phyloP scores from a whole-genome alignment of 306 rosid species.

The Trifolium dubium region DNA sequence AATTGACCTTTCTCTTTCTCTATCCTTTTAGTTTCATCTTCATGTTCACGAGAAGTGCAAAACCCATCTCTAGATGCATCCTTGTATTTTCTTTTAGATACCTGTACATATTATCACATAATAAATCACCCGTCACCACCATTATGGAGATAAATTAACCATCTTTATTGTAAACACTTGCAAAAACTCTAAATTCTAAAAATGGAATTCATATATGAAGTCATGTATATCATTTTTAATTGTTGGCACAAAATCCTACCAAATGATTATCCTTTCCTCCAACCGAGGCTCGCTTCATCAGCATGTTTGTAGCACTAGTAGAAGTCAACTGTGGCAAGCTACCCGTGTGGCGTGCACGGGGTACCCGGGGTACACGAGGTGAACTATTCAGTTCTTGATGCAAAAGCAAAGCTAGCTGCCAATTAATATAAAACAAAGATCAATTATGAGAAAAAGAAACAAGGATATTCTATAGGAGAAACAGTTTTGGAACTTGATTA shows the following conservation, averaged over 20 bases:
- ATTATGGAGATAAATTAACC: slow-evolving; percentile 23
- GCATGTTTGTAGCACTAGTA: slow-evolving; percentile 73
- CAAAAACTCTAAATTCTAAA: neutral
- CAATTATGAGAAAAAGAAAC: slow-evolving; percentile 33
- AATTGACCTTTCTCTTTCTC: slow-evolving; percentile 65
- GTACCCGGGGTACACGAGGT: slow-evolving; percentile 97
- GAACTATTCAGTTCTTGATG: slow-evolving; percentile 99
- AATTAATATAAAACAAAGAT: slow-evolving; percentile 9
- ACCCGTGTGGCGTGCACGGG: slow-evolving; percentile 81
- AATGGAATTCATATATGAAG: slow-evolving; percentile 1
- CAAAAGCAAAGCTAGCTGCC: slow-evolving; percentile 85
- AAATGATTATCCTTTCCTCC: slow-evolving; percentile 78
- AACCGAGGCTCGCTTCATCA: slow-evolving; percentile 70
- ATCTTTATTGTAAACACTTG: slow-evolving; percentile 15
- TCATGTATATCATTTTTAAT: slow-evolving; percentile 26
- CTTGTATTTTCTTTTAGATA: slow-evolving; percentile 74
- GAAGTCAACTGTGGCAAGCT: slow-evolving; percentile 84
- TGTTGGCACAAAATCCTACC: slow-evolving; percentile 52
- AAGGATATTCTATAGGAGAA: neutral
- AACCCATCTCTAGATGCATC: slow-evolving; percentile 74
- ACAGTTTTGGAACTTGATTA: slow-evolving; percentile 8
- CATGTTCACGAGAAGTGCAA: slow-evolving; percentile 66
- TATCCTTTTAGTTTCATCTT: slow-evolving; percentile 73
- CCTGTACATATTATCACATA: slow-evolving; percentile 51
- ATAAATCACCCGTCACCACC: slow-evolving; percentile 38